phyloP scores from a whole-genome alignment of 1,284 basidiomycete species.

The Heterobasidion parviporum region DNA sequence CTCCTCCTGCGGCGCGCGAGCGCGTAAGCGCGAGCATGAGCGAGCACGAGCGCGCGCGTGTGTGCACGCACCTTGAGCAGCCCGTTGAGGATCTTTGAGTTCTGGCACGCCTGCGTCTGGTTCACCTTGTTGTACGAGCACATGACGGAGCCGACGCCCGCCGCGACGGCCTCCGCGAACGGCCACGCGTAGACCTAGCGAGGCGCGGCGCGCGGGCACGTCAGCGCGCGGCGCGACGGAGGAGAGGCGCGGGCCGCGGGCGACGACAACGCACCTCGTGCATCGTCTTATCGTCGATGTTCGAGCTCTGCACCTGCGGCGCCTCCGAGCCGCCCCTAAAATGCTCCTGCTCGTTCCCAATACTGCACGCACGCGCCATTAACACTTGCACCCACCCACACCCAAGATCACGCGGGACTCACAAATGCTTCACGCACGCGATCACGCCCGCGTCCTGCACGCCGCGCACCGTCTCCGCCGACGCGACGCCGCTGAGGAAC shows the following conservation, averaged over 20 bases:
- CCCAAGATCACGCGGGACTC: neutral
- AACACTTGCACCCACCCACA: no score
- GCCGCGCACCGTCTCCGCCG: slow-evolving; percentile 34
- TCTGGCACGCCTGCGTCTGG: slow-evolving; percentile 41
- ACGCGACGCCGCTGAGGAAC: slow-evolving; percentile 34
- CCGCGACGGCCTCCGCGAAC: slow-evolving; percentile 36
- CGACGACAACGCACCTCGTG: slow-evolving; percentile 19
- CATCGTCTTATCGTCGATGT: slow-evolving; percentile 37
- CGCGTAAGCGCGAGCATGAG: neutral
- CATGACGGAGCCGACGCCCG: slow-evolving; percentile 40
- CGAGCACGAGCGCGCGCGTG: no score
- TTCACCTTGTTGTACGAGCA: slow-evolving; percentile 41
- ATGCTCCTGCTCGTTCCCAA: slow-evolving; percentile 27
- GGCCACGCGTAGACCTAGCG: slow-evolving; percentile 25
- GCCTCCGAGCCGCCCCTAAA: slow-evolving; percentile 19
- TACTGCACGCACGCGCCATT: slow-evolving; percentile 5
- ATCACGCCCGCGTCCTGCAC: slow-evolving; percentile 39
- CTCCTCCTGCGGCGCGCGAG: slow-evolving; percentile 19
- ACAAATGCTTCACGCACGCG: slow-evolving; percentile 28
- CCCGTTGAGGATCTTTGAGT: slow-evolving; percentile 36
- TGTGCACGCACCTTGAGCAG: slow-evolving; percentile 29
- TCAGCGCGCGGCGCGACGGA: no score
- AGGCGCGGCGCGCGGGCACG: no score
- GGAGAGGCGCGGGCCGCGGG: no score
- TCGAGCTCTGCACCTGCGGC: slow-evolving; percentile 22